Evolutionary conservation across 345 rosid species (phyloP).

Genomic region (Melaleuca alternifolia): DNA sequence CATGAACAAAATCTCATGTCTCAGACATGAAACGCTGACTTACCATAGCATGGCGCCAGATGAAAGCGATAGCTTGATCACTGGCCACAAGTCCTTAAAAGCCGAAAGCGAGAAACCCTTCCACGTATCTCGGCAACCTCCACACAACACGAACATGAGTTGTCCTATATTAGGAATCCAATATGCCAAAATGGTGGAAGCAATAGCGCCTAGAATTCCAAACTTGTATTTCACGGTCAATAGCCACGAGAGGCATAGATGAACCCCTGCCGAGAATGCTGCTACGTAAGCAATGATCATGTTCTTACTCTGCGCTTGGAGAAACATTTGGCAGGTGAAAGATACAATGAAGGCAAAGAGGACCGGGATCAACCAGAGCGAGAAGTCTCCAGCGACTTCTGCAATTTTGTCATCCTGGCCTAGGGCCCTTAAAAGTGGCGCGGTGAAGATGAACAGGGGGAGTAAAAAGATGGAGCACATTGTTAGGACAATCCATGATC

Average conservation of each 20-base stretch:
- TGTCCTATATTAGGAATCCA: conserved; percentile 86
- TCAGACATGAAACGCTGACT: background rate
- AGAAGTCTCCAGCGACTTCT: conserved; percentile 29
- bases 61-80: conserved; percentile 57
- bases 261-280: conserved; percentile 29
- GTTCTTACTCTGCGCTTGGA: conserved; percentile 86
- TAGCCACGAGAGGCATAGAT: conserved; percentile 60
- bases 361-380: conserved; percentile 49
- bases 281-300: conserved; percentile 55
- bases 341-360: conserved; percentile 31
- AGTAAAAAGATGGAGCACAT: conserved; percentile 23
- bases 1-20: no score
- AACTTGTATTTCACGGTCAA: conserved; percentile 32
- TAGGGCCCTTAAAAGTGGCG: conserved; percentile 34
- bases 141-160: conserved; percentile 43
- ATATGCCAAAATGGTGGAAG: conserved; percentile 51
- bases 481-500: conserved; percentile 67
- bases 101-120: conserved; percentile 58
- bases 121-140: conserved; percentile 71
- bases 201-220: conserved; percentile 59
- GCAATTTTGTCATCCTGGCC: conserved; percentile 61
- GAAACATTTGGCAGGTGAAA: conserved; percentile 71
- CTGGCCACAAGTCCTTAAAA: conserved; percentile 63
- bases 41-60: conserved; percentile 87
- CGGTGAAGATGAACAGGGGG: conserved; percentile 46